Evolutionary conservation across 2,329 filamentous ascomycete species (phyloP), one percentile per base, ranked within the genome.

Genomic region (Penicillium nordicum): DNA sequence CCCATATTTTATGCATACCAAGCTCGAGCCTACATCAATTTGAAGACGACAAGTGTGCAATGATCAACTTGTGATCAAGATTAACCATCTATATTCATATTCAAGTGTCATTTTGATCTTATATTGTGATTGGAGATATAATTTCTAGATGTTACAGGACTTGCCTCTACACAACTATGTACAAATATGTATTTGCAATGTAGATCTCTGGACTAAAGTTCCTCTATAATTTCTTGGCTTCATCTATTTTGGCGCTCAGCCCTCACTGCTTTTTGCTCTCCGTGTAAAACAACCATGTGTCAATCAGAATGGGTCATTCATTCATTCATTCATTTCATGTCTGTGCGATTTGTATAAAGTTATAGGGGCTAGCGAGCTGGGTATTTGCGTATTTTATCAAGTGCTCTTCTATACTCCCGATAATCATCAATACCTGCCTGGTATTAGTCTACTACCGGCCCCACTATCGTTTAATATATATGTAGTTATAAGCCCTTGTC

Each of bases 1-100:
- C 57, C 43, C 44, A 53, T 55, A 45, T 58, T 55, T 62, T 58
- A 53, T 69, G 63, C 67, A 67, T 67, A 56, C 62, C 63, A 62
- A 60, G 61, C 64, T 64, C 59, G 57, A 64, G 54, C 46, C 27
- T 52, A 36, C 41, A 34, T 41, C 48, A 46, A 46, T 55, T 40
- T 23, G 41, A 50, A 40, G 40, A 55, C 41, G 7, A 23, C 16
- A 30, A 40, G 42, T 47, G 34, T 46, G 21, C 23, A 41, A 44
- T 32, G 40, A 27, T 44, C 40, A 46, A 36, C 36, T 23, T 7
- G 27, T 38, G 30, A n/a, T 30, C 25, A 25, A 47, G 41, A 46
- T 46, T 37, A 18, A 53, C 37, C 32, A 29, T 29, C n/a, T 49
- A 16, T 8, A 45, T 18, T 21, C 25, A 36, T 50, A 45, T 29